Evolutionary conservation across 495 filamentous ascomycete genomes (phyloP), one percentile per base, ranked within the genome.

Genomic region (Lasiosphaeris hirsuta): DNA sequence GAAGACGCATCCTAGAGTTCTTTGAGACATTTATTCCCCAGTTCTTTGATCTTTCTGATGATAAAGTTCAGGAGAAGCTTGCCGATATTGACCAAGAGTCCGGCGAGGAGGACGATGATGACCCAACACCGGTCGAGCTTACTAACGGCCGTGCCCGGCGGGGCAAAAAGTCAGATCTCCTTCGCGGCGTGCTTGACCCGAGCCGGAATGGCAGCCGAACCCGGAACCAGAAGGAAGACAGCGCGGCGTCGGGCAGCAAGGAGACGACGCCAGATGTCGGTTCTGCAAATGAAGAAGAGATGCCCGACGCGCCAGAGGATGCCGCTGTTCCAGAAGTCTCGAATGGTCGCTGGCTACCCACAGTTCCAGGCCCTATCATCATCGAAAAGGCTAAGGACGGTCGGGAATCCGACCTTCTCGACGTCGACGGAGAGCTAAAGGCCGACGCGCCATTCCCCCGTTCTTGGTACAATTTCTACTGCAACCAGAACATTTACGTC

Each of bases 401-500:
- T 23, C 66, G 73, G 10, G 69, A 62, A 36, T 62, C 67, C 11
- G 67, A 68, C 43, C 65, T 75, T 13, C 60, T 77, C 6, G 75
- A 76, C 52, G 69, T 62, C 15, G 80, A 85, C 63, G 84, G 79
- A 23, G 83, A 90, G 65, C 79, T 87, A 63, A 87, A 85, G 23
- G 82, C 90, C 7, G 90, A 96, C 46, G 84, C 90, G 45, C 86
- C 90, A 19, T 96, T 90, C 75, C 79, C 81, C 61, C 88, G 94
- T 55, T 81, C 83, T 8, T 80, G 77, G 59, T 96, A 88, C 76
- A 90, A 91, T 59, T 81, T 97, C 63, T 99, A 92, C 74, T 86
- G 84, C 67, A 97, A 96, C 69, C 80, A 90, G 56, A 87, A 86
- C 44, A 89, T 99, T 42, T 93, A 88, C 63, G 90, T 90, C 73